Percentiles rank a stretch among this genome's conserved stretches.
These are phyloP conservation scores for Dothiorella sarmentorum DNA, from an alignment of 2,329 filamentous ascomycete genomes.

Conservation along the genomic window DNA sequence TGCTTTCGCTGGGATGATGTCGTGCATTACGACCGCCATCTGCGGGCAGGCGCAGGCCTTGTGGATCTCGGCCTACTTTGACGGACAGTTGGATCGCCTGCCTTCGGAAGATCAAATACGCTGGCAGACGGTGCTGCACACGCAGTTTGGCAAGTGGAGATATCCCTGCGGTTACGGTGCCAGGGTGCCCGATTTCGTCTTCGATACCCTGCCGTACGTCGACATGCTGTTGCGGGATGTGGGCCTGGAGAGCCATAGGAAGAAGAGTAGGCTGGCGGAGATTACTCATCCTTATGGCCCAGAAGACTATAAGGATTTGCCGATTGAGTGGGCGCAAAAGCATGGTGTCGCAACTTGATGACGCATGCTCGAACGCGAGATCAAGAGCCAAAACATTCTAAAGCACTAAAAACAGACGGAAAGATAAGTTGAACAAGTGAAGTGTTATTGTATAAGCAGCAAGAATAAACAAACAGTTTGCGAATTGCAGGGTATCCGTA, in stretches of 20 bases:
- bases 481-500: neutral
- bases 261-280: constrained; percentile 50
- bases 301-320: constrained; percentile 54
- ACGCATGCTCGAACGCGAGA: neutral
- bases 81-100: constrained; percentile 42
- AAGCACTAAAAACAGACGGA: neutral
- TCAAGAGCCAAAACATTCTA: too few species aligned
- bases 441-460: neutral
- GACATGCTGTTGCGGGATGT: constrained; percentile 66
- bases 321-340: constrained; percentile 49
- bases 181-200: constrained; percentile 64
- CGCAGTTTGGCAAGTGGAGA: constrained; percentile 66
- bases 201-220: constrained; percentile 71
- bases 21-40: constrained; percentile 36
- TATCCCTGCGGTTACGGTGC: constrained; percentile 64
- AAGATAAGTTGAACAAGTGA: neutral
- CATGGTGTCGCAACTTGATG: neutral
- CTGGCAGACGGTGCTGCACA: constrained; percentile 54
- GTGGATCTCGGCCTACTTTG: constrained; percentile 61
- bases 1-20: constrained; percentile 39
- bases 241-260: constrained; percentile 56
- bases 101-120: constrained; percentile 20
- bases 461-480: neutral
- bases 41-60: constrained; percentile 41
- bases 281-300: constrained; percentile 57